phyloP scores from a whole-genome alignment of 1,284 basidiomycete species.

The Trametes polyzona region DNA sequence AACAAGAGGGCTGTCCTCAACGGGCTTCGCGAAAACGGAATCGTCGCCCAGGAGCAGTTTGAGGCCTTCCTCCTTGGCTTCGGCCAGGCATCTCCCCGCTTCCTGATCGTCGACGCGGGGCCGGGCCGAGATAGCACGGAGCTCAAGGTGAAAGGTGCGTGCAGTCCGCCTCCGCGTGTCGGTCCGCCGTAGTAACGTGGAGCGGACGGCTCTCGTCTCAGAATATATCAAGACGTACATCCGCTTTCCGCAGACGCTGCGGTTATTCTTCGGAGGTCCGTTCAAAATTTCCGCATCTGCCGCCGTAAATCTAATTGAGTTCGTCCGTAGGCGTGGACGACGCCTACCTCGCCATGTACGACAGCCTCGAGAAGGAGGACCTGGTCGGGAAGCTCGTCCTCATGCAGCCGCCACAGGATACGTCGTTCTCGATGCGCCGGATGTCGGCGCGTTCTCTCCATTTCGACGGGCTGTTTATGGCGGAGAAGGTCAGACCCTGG shows the following conservation, averaged over 20 bases:
- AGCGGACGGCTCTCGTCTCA: slow-evolving; percentile 35
- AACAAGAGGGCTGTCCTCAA: slow-evolving; percentile 60
- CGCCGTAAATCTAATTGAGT: not conserved
- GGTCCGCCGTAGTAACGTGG: not conserved
- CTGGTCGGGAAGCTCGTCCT: slow-evolving; percentile 69
- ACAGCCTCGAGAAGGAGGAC: slow-evolving; percentile 53
- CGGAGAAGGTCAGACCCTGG: slow-evolving; percentile 45
- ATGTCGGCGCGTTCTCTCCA: slow-evolving; percentile 57
- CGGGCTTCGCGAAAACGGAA: slow-evolving; percentile 50
- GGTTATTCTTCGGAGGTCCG: slow-evolving; percentile 73
- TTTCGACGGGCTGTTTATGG: slow-evolving; percentile 68
- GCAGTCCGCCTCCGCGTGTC: not conserved
- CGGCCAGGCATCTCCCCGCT: slow-evolving; percentile 69
- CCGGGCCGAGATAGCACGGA: slow-evolving; percentile 65
- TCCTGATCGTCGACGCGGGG: slow-evolving; percentile 74
- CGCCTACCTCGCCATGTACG: slow-evolving; percentile 43
- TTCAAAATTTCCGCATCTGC: not conserved
- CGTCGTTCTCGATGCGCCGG: slow-evolving; percentile 50
- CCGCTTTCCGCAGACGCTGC: slow-evolving; percentile 73
- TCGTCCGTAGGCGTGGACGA: slow-evolving; percentile 44
- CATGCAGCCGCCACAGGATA: slow-evolving; percentile 52
- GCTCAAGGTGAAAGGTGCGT: slow-evolving; percentile 74
- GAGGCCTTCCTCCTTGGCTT: slow-evolving; percentile 72
- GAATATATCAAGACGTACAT: slow-evolving; percentile 79
- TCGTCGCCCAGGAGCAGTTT: slow-evolving; percentile 67